Evolutionary conservation across 1,139 yeast genomes (phyloP).

Genomic region (Kodamaea fungicola): DNA sequence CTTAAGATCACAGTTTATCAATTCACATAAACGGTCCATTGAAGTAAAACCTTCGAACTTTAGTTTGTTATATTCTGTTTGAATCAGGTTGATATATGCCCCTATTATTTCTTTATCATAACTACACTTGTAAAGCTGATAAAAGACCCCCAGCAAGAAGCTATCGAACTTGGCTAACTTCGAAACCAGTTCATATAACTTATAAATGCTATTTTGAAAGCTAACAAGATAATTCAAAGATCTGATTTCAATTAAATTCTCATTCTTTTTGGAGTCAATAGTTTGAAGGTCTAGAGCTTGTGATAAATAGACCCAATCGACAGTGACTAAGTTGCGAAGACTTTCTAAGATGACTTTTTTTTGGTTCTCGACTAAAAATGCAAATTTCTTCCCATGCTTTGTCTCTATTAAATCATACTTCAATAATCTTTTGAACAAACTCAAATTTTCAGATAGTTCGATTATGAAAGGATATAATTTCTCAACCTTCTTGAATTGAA

Average conservation of each 20-base stretch:
- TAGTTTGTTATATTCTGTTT: conserved; percentile 38
- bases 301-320: conserved; percentile 56
- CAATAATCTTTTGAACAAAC: conserved; percentile 27
- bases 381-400: conserved; percentile 33
- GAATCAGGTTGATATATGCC: conserved; percentile 29
- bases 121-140: conserved; percentile 23
- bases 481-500: conserved; percentile 42
- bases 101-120: conserved; percentile 21
- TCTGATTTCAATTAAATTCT: conserved; percentile 33
- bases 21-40: conserved; percentile 31
- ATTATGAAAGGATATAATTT: conserved; percentile 58
- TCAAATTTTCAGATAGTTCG: conserved; percentile 45
- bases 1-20: conserved; percentile 39
- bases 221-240: conserved; percentile 36
- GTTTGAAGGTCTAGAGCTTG: conserved; percentile 45
- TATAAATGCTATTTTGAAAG: conserved; percentile 35
- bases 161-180: conserved; percentile 26
- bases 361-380: conserved; percentile 40
- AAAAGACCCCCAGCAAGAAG: conserved; percentile 13
- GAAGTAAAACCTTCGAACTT: conserved; percentile 40
- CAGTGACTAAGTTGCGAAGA: conserved; percentile 24
- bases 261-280: conserved; percentile 11
- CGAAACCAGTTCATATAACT: conserved; percentile 27
- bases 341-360: conserved; percentile 26
- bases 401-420: conserved; percentile 15